Conservation (phyloP, 768 basidiomycete genomes). For the Cystofilobasidium bisporidii region DNA sequence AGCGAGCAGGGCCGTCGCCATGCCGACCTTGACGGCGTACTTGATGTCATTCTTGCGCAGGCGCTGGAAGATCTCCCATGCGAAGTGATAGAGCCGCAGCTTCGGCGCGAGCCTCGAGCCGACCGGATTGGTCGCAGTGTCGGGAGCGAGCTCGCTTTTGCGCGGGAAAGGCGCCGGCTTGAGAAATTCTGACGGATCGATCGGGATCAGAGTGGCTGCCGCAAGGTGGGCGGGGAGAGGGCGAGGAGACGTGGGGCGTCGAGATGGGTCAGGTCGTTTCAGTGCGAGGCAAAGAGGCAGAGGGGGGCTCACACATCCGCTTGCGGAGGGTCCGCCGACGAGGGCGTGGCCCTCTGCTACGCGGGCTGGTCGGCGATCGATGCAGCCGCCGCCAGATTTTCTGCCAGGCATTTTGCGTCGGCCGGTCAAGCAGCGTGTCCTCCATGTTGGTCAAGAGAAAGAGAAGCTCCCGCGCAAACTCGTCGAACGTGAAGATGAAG, state of each 20-base stretch:
- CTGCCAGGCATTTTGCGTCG: neutral
- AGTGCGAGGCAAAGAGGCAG: neutral
- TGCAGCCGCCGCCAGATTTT: neutral
- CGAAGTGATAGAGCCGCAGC: slow-evolving; percentile 55
- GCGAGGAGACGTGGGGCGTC: no score
- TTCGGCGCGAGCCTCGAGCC: slow-evolving; percentile 51
- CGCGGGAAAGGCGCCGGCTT: slow-evolving; percentile 61
- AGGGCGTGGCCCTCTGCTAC: neutral
- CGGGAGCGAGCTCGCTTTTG: slow-evolving; percentile 68
- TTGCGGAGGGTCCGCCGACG: slow-evolving; percentile 34
- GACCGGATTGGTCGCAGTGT: slow-evolving; percentile 72
- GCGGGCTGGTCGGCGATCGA: neutral
- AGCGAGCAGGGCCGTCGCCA: slow-evolving; percentile 66
- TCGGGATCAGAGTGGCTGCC: slow-evolving; percentile 39
- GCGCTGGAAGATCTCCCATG: slow-evolving; percentile 63
- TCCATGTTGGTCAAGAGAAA: slow-evolving; percentile 75
- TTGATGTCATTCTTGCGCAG: slow-evolving; percentile 66
- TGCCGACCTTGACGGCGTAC: slow-evolving; percentile 44
- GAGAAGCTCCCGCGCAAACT: slow-evolving; percentile 75
- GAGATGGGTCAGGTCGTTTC: no score
- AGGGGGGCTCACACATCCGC: slow-evolving; percentile 34
- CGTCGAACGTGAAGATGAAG: slow-evolving; percentile 93
- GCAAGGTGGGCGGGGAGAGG: neutral
- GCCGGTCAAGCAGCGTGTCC: slow-evolving; percentile 44
- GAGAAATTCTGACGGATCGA: slow-evolving; percentile 41